Evolutionary conservation across 2,329 filamentous ascomycete genomes (phyloP).

Genomic region (Cytospora piceicola): DNA sequence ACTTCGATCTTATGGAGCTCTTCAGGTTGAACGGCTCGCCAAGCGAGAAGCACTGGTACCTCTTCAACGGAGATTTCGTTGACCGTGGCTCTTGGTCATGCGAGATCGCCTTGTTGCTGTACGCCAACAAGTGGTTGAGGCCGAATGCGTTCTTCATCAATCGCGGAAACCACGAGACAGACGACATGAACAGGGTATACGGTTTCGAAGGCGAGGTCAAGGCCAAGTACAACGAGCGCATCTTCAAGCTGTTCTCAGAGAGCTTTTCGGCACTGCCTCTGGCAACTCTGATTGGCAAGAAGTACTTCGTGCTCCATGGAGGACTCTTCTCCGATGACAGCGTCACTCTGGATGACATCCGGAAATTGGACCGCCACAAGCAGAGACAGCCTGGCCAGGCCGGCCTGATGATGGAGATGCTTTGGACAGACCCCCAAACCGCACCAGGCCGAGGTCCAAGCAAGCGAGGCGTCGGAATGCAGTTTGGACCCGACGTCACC

Average conservation of each 20-base stretch:
- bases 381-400: slow-evolving; percentile 92
- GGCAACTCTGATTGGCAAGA: slow-evolving; percentile 87
- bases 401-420: slow-evolving; percentile 99
- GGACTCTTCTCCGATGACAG: slow-evolving; percentile 97
- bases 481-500: slow-evolving; percentile 96
- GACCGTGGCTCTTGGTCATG: slow-evolving; percentile 97
- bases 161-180: slow-evolving; percentile 97
- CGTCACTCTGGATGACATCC: slow-evolving; percentile 87
- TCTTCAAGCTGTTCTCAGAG: slow-evolving; percentile 97
- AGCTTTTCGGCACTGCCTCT: slow-evolving; percentile 93
- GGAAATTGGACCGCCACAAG: slow-evolving; percentile 86
- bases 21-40: slow-evolving; percentile 90
- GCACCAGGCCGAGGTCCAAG: slow-evolving; percentile 86
- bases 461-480: slow-evolving; percentile 94
- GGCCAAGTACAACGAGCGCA: slow-evolving; percentile 92
- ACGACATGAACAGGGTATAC: slow-evolving; percentile 99
- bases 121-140: slow-evolving; percentile 95
- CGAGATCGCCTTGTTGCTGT: slow-evolving; percentile 92
- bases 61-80: slow-evolving; percentile 99
- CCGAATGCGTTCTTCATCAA: slow-evolving; percentile 92
- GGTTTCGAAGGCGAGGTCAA: slow-evolving; percentile 99
- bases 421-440: slow-evolving; percentile 96
- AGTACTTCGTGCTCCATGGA: slow-evolving; percentile 91
- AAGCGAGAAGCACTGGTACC: slow-evolving; percentile 83
- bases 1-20: slow-evolving; percentile 94